phyloP scores from a whole-genome alignment of 108 stramenopile species.

The Nitzschia sp. region DNA sequence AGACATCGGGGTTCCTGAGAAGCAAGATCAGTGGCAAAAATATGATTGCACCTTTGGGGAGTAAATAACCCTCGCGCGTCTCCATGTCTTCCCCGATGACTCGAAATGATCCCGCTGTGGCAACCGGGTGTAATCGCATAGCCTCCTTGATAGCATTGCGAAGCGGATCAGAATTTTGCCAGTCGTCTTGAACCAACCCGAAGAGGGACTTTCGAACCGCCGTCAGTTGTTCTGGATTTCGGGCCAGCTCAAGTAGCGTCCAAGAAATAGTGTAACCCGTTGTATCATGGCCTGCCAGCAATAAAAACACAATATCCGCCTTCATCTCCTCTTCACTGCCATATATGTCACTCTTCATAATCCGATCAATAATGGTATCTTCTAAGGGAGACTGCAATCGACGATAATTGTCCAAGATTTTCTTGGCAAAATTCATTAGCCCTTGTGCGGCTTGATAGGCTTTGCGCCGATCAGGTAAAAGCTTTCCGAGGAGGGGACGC shows the following conservation, averaged over 20 bases:
- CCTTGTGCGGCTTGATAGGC: slow-evolving; percentile 12
- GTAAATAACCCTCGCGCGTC: slow-evolving; percentile 17
- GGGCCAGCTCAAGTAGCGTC: slow-evolving; percentile 39
- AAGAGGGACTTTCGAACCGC: slow-evolving; percentile 19
- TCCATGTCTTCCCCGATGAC: slow-evolving; percentile 26
- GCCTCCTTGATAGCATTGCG: slow-evolving; percentile 45
- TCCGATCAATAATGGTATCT: slow-evolving; percentile 15
- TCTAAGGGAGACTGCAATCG: slow-evolving; percentile 3
- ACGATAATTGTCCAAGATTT: slow-evolving; percentile 25
- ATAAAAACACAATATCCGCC: slow-evolving; percentile 36
- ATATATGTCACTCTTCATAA: slow-evolving; percentile 23
- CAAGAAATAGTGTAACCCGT: slow-evolving; percentile 50
- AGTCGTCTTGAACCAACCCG: background rate
- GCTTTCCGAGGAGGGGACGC: slow-evolving; percentile 27
- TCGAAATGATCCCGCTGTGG: slow-evolving; percentile 36
- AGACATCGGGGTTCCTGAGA: slow-evolving; percentile 39
- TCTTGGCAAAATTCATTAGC: background rate
- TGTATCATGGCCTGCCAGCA: slow-evolving; percentile 40
- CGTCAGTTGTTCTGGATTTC: slow-evolving; percentile 30
- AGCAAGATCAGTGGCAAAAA: slow-evolving; percentile 23
- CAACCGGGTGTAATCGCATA: slow-evolving; percentile 45
- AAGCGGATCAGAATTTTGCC: slow-evolving; percentile 2
- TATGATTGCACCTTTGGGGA: slow-evolving; percentile 43
- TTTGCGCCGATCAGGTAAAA: slow-evolving; percentile 29
- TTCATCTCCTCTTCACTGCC: slow-evolving; percentile 18